Percentiles rank a stretch among this genome's conserved stretches.
Evolutionary conservation across 2,329 filamentous ascomycete genomes (phyloP).

Genomic region (Fusarium robinianum): DNA sequence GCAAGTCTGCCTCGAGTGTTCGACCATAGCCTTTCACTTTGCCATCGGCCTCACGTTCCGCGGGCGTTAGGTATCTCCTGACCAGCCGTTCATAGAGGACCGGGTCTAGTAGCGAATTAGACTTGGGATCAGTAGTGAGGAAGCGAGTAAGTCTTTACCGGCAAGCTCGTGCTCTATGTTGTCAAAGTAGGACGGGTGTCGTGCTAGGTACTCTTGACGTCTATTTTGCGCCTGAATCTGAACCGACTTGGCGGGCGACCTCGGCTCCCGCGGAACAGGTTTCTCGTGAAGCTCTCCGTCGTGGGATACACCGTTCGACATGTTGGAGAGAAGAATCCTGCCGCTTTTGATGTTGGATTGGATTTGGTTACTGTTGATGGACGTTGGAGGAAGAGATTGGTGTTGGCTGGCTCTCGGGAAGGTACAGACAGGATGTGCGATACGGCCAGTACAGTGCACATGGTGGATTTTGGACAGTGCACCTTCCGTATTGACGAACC

Average conservation of each 20-base stretch:
- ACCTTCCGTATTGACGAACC: no score
- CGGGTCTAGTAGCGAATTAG: conserved; percentile 59
- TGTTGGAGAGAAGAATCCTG: no score
- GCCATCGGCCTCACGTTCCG: conserved; percentile 75
- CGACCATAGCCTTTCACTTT: conserved; percentile 77
- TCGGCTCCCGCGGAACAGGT: conserved; percentile 51
- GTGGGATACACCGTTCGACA: neutral
- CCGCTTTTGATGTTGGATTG: neutral
- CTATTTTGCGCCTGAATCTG: conserved; percentile 72
- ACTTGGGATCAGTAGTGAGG: neutral
- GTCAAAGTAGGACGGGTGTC: conserved; percentile 72
- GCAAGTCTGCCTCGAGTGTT: conserved; percentile 75
- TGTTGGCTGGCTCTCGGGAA: no score
- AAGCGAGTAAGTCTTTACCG: conserved; percentile 40
- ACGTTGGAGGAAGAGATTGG: no score
- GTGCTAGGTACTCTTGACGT: conserved; percentile 74
- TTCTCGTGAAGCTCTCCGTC: conserved; percentile 32
- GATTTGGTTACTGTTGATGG: no score
- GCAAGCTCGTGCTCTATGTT: conserved; percentile 60
- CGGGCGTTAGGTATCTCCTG: conserved; percentile 72
- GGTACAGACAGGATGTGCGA: no score
- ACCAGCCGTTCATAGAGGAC: conserved; percentile 82
- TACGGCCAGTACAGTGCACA: no score
- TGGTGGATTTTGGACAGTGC: no score
- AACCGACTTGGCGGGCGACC: conserved; percentile 46